Base-by-base conservation (phyloP, 2,329 filamentous ascomycete genomes). In the Arthroderma sp. region DNA sequence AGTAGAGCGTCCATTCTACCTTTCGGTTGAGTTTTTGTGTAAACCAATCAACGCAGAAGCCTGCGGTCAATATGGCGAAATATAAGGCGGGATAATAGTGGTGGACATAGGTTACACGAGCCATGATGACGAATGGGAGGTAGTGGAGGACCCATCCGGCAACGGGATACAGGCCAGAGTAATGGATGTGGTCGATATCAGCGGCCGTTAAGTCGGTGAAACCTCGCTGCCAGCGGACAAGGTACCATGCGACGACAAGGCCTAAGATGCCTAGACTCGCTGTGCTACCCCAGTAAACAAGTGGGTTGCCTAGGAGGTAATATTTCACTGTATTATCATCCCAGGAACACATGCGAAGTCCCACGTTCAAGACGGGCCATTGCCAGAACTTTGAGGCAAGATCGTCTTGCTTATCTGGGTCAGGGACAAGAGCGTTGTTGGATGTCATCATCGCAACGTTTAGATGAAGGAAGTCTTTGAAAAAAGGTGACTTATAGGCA, bases 381-480 rank as follows among this genome's bases (percentile, higher is more conserved):
- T 98, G 88, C 91, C 91, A 98, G 73, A 88, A 95, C 53, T 87
- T 74, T 9, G 91, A 98, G 30, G 91, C 91, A 40, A 98, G 78
- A 59, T 98, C 91, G 58, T 98, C 91, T 65, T 98, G 91, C 76
- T 98, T 98, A 64, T 98, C 91, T 4, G 91, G 89, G 59, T 98
- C 91, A 3, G 91, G 91, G 15, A 98, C 86, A 38, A 98, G 78
- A 27, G 91, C 91, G 60, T 98, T 98, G 75, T 98, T 98, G 34
- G 91, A 96, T 3, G 91, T 98, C 89, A 96, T 95, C 91, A 98
- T 98, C 50, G 91, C 91, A 50, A 98, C 91, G 62, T 98, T 98
- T 49, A 96, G 72, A 64, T 98, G 91, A 51, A 98, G 81, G 58
- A 98, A 98, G 65, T 98, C 91, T 61, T 94, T 88, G 59, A 94